Evolutionary conservation across 768 basidiomycete genomes (phyloP), one percentile per base, ranked within the genome.

Genomic region (Filobasidium wieringae): DNA sequence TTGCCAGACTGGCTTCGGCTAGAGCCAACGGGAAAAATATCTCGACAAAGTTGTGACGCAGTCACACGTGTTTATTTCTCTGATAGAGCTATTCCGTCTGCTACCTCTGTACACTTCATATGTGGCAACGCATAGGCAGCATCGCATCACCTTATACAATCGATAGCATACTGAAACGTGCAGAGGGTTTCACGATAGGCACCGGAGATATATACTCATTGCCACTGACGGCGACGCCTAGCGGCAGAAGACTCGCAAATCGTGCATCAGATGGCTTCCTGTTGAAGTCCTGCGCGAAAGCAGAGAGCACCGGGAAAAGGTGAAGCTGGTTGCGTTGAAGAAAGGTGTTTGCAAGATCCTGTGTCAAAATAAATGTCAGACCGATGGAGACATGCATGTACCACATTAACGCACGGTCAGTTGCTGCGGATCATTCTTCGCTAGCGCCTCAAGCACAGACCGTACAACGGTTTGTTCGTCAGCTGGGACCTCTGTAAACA

Each of bases 161-260:
- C 39, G 63, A 65, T 19, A 73, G 39, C 58, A 73, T 53, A 9
- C 64, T 68, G 51, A 73, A 71, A 32, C 72, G 51, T 39, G 71
- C 67, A 12, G 67, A 67, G n/a, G 72, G 70, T 50, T 67, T 71
- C 27, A 67, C 65, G 9, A 71, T 55, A 5, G 70, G 64, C 0
- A 70, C 55, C 14, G 72, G 68, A 7, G 60, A 57, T n/a, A 53
- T 51, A 31, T 57, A 61, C 1, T 61, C 55, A 31, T 57, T 39
- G 1, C 49, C 39, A 29, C 51, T 43, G 12, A 22, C 36, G 8
- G 55, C 26, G 11, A 39, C 49, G 1, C 60, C 60, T 31, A 61
- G 51, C 2, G 60, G 60, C 27, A 61, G 29, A 0, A 61, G 41
- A 7, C 51, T n/a, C 1, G 60, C 36, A 32, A 55, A 45, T 14